These are phyloP conservation scores for Lipomyces orientalis DNA, from an alignment of 805 yeast species.

Conservation along the genomic window DNA sequence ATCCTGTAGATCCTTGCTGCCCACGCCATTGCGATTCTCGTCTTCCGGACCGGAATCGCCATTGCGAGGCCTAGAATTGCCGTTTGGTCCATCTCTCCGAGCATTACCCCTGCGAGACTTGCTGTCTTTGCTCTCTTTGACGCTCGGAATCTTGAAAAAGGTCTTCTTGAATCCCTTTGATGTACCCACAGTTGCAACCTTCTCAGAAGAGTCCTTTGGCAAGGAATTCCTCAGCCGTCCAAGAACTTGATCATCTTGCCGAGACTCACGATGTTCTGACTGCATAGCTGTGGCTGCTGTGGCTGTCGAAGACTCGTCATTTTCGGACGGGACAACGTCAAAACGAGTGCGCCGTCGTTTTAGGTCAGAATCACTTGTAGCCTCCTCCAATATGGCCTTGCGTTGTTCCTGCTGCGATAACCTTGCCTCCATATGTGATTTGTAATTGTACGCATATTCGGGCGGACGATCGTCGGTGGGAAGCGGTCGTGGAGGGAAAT, in stretches of 20 bases:
- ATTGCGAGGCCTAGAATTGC: neutral
- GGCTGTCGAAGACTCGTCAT: neutral
- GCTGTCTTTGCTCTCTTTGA: constrained; percentile 10
- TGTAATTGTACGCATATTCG: neutral
- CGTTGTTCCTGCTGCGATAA: neutral
- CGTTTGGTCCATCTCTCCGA: neutral
- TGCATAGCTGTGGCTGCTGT: neutral
- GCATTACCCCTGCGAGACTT: neutral
- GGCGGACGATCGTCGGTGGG: neutral
- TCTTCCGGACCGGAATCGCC: neutral
- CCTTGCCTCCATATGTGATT: neutral
- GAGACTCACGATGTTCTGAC: neutral
- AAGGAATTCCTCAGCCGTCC: neutral
- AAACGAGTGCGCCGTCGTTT: constrained; percentile 16
- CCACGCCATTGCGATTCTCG: neutral
- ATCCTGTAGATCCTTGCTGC: neutral
- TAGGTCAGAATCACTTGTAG: neutral
- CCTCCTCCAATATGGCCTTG: neutral
- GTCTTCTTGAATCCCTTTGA: constrained; percentile 26
- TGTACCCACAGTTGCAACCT: neutral
- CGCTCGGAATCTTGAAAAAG: constrained; percentile 33
- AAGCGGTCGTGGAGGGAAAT: constrained; percentile 4
- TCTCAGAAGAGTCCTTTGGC: neutral
- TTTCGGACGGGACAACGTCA: constrained; percentile 5
- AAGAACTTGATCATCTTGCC: neutral